phyloP scores from a whole-genome alignment of 1,139 yeast species.

The Kluyveromyces sp. region DNA sequence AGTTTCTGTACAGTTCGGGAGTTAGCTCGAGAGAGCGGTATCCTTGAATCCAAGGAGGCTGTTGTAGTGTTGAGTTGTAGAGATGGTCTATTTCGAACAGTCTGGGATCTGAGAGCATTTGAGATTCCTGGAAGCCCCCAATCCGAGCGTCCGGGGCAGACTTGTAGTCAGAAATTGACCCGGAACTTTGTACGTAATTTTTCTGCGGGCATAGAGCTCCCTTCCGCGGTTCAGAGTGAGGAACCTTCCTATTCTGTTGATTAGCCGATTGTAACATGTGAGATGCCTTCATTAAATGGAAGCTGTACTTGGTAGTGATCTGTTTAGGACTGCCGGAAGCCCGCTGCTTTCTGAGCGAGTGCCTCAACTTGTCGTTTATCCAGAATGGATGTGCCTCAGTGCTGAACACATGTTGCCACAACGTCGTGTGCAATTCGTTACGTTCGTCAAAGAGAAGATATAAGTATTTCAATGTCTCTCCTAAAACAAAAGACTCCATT shows the following conservation, averaged over 20 bases:
- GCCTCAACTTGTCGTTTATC: constrained; percentile 37
- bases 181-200: too few species aligned
- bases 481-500: constrained; percentile 86
- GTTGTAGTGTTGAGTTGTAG: constrained; percentile 33
- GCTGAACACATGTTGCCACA: constrained; percentile 64
- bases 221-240: neutral
- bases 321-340: neutral
- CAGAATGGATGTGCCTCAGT: constrained; percentile 94
- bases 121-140: constrained; percentile 1
- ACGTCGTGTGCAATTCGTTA: constrained; percentile 44
- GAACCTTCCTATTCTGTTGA: neutral
- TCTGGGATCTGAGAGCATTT: constrained; percentile 8
- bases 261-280: neutral
- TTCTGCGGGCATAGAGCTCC: neutral
- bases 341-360: too few species aligned
- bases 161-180: neutral
- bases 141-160: too few species aligned
- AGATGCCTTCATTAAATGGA: constrained; percentile 1
- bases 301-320: neutral
- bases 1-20: constrained; percentile 19
- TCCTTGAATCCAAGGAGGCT: constrained; percentile 32
- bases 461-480: constrained; percentile 82
- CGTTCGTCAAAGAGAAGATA: constrained; percentile 68
- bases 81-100: constrained; percentile 39
- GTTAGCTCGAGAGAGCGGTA: constrained; percentile 19